Percentiles rank a stretch among this genome's conserved stretches.
These are phyloP conservation scores for Saturnispora sanitii DNA, from an alignment of 805 yeast species.

Conservation along the genomic window DNA sequence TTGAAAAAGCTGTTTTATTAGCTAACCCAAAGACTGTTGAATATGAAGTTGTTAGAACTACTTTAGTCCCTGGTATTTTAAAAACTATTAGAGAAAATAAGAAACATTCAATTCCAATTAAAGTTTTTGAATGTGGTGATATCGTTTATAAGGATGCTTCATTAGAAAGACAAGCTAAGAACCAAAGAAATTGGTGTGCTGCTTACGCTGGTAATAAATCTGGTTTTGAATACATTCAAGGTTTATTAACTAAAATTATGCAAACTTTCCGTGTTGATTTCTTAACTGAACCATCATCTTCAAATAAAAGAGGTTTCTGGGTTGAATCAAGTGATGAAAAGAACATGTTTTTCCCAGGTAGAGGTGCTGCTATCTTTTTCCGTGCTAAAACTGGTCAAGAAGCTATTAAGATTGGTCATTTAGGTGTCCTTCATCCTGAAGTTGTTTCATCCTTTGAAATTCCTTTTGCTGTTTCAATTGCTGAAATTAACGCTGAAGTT, in stretches of 20 bases:
- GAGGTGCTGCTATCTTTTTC: slow-evolving; percentile 84
- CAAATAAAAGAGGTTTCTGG: slow-evolving; percentile 73
- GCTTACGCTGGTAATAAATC: slow-evolving; percentile 89
- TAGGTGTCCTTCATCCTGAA: slow-evolving; percentile 95
- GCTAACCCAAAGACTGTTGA: slow-evolving; percentile 96
- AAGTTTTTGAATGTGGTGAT: slow-evolving; percentile 93
- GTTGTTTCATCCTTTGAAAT: slow-evolving; percentile 80
- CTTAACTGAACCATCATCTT: slow-evolving; percentile 48
- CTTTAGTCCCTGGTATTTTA: slow-evolving; percentile 85
- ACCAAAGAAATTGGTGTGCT: slow-evolving; percentile 93
- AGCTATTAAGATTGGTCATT: slow-evolving; percentile 57
- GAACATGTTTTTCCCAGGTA: slow-evolving; percentile 87
- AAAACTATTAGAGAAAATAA: slow-evolving; percentile 95
- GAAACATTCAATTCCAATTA: slow-evolving; percentile 88
- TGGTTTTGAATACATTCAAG: slow-evolving; percentile 92
- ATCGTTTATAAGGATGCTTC: slow-evolving; percentile 74
- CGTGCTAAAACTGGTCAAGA: slow-evolving; percentile 53
- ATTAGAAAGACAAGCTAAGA: slow-evolving; percentile 76
- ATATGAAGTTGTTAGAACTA: slow-evolving; percentile 95
- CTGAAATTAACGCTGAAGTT: slow-evolving; percentile 82
- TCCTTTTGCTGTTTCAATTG: slow-evolving; percentile 86
- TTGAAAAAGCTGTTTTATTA: slow-evolving; percentile 69
- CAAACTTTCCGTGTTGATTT: slow-evolving; percentile 88
- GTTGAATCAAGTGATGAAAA: slow-evolving; percentile 59
- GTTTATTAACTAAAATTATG: slow-evolving; percentile 89